Evolutionary conservation across 352 stramenopile species (phyloP), one percentile per base, ranked within the genome.

Genomic region (Globisporangium iwayamae): DNA sequence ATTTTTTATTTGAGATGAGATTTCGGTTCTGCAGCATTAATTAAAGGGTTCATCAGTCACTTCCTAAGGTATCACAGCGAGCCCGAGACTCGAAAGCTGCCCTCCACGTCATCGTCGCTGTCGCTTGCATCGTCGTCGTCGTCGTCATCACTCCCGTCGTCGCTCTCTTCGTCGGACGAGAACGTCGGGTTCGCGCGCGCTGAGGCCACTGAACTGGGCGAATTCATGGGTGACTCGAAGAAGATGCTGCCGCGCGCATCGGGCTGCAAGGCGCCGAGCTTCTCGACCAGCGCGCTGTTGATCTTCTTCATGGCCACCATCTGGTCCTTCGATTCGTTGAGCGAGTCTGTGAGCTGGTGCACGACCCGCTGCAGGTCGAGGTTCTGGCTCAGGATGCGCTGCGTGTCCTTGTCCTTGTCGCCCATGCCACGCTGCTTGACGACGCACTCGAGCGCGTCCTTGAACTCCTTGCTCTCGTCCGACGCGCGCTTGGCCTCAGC

Each of bases 321-420:
- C 66, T 94, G 85, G 60, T 91, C 82, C n/a, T 74, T 76, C 0
- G 77, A 75, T 41, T 91, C 84, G 47, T 80, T 81, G 16, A 94
- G 65, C 11, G 80, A 84, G 63, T 93, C 82, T 3, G 81, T 88
- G 11, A 93, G 67, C 63, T 93, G 75, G 34, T 91, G 74, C n/a
- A 94, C 73, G 18, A 85, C 78, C 4, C 81, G 78, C 65, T 91
- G 80, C 5, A 94, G 64, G 54, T 90, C 81, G 1, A 79, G 28
- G 41, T 93, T 91, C 52, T 93, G 81, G 53, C 70, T 77, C 50
- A 77, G 63, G 13, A 92, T 63, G 25, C 82, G 79, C 59, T 89
- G 78, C 9, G 76, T 75, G n/a, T 63, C 78, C 51, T 86, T 89
- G 63, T 85, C 80, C 60, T 90, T 91, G 65, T 93, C 80, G n/a